A percentile compares a stretch with the other conserved stretches of the same genome.
These are phyloP conservation scores for Mycena sp. DNA, from an alignment of 1,284 basidiomycete genomes.

Conservation along the genomic window DNA sequence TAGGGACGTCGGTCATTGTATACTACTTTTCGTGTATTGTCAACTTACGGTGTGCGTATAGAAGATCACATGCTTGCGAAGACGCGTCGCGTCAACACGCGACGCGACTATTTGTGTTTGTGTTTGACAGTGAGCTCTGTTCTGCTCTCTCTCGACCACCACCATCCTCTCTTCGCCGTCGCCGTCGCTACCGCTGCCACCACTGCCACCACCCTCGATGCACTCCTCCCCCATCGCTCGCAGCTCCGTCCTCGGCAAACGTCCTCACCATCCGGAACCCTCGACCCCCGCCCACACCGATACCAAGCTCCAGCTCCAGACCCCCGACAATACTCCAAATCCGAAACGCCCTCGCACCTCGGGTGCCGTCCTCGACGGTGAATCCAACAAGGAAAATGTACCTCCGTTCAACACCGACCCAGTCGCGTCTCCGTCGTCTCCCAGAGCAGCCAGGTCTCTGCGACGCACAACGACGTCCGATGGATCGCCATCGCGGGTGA, in stretches of 20 bases:
- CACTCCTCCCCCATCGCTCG: conserved; percentile 26
- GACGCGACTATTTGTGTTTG: neutral
- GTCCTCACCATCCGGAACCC: conserved; percentile 29
- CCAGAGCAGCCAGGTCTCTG: conserved; percentile 52
- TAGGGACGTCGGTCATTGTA: no score
- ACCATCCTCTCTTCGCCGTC: conserved; percentile 9
- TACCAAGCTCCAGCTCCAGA: conserved; percentile 53
- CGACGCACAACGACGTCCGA: conserved; percentile 60
- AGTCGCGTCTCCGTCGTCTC: conserved; percentile 44
- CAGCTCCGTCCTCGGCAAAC: conserved; percentile 37
- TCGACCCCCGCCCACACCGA: conserved; percentile 40
- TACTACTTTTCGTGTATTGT: no score
- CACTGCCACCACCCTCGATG: conserved; percentile 6
- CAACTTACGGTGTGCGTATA: no score
- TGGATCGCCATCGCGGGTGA: conserved; percentile 49
- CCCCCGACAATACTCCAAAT: conserved; percentile 71
- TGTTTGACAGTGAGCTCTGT: neutral
- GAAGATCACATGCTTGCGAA: no score
- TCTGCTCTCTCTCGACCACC: conserved; percentile 20
- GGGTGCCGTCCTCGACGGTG: conserved; percentile 55
- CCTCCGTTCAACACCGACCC: conserved; percentile 60
- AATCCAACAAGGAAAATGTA: conserved; percentile 79
- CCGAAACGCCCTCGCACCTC: conserved; percentile 68
- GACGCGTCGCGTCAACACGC: neutral
- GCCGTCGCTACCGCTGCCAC: neutral